Evolutionary conservation across 139 green algal genomes (phyloP), one percentile per base, ranked within the genome.

Genomic region (Deuterostichococcus epilithicus): DNA sequence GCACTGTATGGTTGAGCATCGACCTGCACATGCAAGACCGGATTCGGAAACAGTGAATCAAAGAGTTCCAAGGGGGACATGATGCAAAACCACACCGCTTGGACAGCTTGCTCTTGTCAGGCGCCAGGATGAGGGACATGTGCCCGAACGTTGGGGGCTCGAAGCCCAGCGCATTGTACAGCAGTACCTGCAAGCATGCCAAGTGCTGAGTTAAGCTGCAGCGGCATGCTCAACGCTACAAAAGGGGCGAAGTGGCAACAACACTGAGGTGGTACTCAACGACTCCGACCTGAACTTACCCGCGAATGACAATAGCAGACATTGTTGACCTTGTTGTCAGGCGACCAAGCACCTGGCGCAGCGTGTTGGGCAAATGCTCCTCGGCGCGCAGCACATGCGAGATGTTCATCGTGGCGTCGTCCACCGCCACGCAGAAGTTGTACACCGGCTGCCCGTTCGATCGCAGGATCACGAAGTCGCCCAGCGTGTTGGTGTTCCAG

Each of bases 351-450:
- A 76, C 76, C 83, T 98, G 94, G 39, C 96, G 88, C 77, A 99
- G 85, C 28, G 96, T 99, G 91, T 99, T 99, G 75, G 96, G 94
- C 77, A 99, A 88, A 85, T 99, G 96, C 92, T 99, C 96, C 88
- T 99, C 96, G 1, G 96, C 96, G 1, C 94, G 84, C 73, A 99
- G 87, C 70, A 99, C 96, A 84, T 99, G 94, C 2, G 89, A 96
- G 84, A 99, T 97, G 47, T 86, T 81, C 96, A 99, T 99, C 20
- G 94, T 85, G 15, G 93, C 94, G 78, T 99, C 96, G 80, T 99
- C 96, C 20, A 99, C 86, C 20, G 96, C 94, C 20, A 99, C 96
- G 76, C 95, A 99, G 80, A 99, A 99, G 89, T 99, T 99, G 90
- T 99, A 99, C 25, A 99, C 96, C 6, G 96, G 96, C 75, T 97